A percentile compares a stretch with the other conserved stretches of the same genome.
Evolutionary conservation across 305 asterid genomes (phyloP).

Genomic region (Fraxinus sp.): DNA sequence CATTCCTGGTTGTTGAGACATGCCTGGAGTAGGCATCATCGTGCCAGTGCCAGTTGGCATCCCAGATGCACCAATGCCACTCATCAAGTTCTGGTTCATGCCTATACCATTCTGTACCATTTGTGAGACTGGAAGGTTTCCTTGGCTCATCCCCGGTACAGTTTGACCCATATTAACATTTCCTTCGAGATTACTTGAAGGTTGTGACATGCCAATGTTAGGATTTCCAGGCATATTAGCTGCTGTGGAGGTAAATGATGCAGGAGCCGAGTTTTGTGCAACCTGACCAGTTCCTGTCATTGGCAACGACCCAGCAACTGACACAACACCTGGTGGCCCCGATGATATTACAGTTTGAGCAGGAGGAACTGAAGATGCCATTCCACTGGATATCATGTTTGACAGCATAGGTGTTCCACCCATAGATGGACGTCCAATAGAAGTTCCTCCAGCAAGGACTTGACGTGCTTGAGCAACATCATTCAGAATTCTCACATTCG

Average conservation of each 20-base stretch:
- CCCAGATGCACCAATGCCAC: constrained; percentile 51
- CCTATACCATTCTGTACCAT: constrained; percentile 65
- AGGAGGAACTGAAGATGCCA: constrained; percentile 71
- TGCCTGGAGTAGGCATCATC: constrained; percentile 86
- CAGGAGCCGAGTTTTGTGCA: constrained; percentile 56
- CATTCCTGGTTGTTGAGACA: constrained; percentile 76
- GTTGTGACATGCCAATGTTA: constrained; percentile 61
- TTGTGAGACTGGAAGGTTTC: constrained; percentile 61
- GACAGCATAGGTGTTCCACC: constrained; percentile 88
- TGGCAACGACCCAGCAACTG: constrained; percentile 57
- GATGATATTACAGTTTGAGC: constrained; percentile 61
- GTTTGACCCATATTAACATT: constrained; percentile 67
- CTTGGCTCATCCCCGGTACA: constrained; percentile 66
- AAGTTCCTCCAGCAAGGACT: constrained; percentile 75
- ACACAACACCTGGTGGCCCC: constrained; percentile 57
- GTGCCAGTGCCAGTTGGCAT: constrained; percentile 64
- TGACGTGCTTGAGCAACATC: constrained; percentile 92
- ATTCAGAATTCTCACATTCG: constrained; percentile 81
- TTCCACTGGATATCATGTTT: constrained; percentile 86
- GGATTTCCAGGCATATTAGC: constrained; percentile 48
- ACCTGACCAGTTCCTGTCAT: constrained; percentile 50
- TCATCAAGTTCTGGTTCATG: constrained; percentile 69
- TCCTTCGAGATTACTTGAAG: constrained; percentile 57
- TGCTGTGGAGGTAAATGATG: constrained; percentile 48
- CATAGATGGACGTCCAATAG: constrained; percentile 71